Conservation (phyloP, 768 basidiomycete species). For the Rhizopogon salebrosus region DNA sequence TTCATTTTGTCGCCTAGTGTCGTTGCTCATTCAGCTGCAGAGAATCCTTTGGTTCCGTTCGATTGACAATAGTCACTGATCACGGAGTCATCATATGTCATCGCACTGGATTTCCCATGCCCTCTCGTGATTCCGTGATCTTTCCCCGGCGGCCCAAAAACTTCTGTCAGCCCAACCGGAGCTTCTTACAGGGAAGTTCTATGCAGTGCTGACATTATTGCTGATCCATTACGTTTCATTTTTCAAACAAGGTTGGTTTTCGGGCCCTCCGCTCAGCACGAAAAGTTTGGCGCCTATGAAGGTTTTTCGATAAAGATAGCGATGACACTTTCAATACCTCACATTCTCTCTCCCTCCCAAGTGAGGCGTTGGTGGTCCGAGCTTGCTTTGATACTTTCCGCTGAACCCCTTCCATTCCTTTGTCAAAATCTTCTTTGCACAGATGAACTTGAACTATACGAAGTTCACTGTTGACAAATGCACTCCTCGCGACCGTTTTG, state of each 20-base stretch:
- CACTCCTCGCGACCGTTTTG: slow-evolving; percentile 22
- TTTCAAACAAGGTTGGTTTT: neutral
- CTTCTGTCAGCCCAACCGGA: neutral
- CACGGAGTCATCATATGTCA: neutral
- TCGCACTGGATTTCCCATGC: neutral
- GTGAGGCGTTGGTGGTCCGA: neutral
- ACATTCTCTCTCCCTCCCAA: neutral
- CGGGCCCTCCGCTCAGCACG: neutral
- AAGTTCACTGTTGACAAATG: slow-evolving; percentile 27
- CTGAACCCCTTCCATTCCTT: neutral
- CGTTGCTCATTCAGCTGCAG: neutral
- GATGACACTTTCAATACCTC: neutral
- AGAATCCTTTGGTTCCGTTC: neutral
- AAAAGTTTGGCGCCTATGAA: neutral
- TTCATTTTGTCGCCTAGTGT: neutral
- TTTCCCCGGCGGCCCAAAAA: neutral
- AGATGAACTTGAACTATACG: slow-evolving; percentile 28
- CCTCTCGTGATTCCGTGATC: neutral
- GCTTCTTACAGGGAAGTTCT: neutral
- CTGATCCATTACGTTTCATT: neutral
- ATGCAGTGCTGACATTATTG: neutral
- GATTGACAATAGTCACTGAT: neutral
- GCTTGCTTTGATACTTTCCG: neutral
- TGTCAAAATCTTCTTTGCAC: neutral
- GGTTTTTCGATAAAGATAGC: slow-evolving; percentile 1